Evolutionary conservation across 768 basidiomycete genomes (phyloP), one percentile per base, ranked within the genome.

Genomic region (Pisolithus orientalis): DNA sequence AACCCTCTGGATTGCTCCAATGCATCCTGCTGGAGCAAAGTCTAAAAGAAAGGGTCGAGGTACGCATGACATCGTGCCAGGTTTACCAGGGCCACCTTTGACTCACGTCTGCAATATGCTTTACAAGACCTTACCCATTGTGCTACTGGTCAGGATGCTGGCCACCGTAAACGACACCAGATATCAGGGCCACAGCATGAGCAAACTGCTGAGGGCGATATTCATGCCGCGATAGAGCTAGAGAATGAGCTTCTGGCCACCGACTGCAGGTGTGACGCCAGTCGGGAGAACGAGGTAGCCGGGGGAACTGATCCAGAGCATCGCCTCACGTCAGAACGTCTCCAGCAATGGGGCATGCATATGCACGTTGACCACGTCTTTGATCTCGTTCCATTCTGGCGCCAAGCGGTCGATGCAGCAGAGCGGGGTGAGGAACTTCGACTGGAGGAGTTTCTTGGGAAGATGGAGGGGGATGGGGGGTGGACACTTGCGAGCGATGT

Each of bases 361-460:
- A 57, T 58, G 5, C 71, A 68, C 45, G 71, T 79, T n/a, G 78
- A 80, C 53, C 69, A 75, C 10, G 70, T 79, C 24, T 64, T 66
- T 37, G 78, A 80, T 59, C 57, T 79, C 57, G 72, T 83, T 32
- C 75, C 75, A 3, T 82, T 80, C 62, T 83, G 81, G 81, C 69
- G 71, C 42, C 63, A 71, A 11, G 77, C 74, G 0, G 66, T 82
- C 5, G 66, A 72, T 44, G 78, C 76, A 1, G 80, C 76, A 21
- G 70, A 73, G 65, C 67, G 68, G 14, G 78, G 75, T 4, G 69
- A 75, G 39, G 67, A 72, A 42, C 61, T 72, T 31, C 68, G 63
- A 25, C 54, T 79, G 64, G 77, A 76, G 54, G 69, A 73, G 6
- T 80, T 80, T 57, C 64, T 78, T 25, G 71, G 75, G 43, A 60